Percentiles rank a stretch among this genome's conserved stretches.
These are phyloP conservation scores for Entomortierella beljakovae DNA, from an alignment of 192 early-diverging fungal species.

Conservation along the genomic window DNA sequence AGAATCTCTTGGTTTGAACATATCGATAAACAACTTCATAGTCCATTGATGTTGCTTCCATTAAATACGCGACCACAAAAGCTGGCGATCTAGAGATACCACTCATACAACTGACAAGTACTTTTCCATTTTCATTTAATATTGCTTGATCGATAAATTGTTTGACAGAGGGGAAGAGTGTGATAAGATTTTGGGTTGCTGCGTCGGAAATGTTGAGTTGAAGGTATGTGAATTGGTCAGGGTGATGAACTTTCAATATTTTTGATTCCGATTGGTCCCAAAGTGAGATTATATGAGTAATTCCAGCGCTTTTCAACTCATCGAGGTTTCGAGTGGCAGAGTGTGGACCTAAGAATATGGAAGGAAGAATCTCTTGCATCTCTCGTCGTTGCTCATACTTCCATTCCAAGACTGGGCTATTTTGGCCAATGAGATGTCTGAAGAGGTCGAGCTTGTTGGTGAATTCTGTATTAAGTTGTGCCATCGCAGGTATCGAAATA, in stretches of 20 bases:
- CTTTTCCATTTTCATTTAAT: slow-evolving; percentile 56
- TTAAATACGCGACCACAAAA: slow-evolving; percentile 92
- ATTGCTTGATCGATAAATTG: slow-evolving; percentile 67
- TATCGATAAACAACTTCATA: slow-evolving; percentile 80
- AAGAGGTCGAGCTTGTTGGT: slow-evolving; percentile 15
- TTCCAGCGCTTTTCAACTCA: slow-evolving; percentile 62
- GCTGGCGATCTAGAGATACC: slow-evolving; percentile 88
- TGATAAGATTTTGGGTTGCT: slow-evolving; percentile 86
- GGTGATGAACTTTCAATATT: slow-evolving; percentile 67
- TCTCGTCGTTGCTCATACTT: slow-evolving; percentile 84
- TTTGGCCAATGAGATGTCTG: slow-evolving; percentile 41
- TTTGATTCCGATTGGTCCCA: slow-evolving; percentile 74
- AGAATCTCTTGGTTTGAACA: slow-evolving; percentile 89
- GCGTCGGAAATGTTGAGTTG: slow-evolving; percentile 83
- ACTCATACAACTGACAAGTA: slow-evolving; percentile 79
- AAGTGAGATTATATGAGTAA: slow-evolving; percentile 85
- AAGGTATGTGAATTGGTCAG: slow-evolving; percentile 69
- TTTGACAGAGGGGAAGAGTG: slow-evolving; percentile 74
- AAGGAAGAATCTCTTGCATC: slow-evolving; percentile 82
- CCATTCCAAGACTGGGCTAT: slow-evolving; percentile 54
- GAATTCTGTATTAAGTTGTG: not conserved
- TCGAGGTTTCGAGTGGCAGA: slow-evolving; percentile 70
- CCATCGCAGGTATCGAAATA: not conserved
- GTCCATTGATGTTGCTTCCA: slow-evolving; percentile 76
- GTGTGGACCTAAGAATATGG: slow-evolving; percentile 86